Base-by-base conservation (phyloP, 2,329 filamentous ascomycete species). In the Thermomyces lanuginosus region DNA sequence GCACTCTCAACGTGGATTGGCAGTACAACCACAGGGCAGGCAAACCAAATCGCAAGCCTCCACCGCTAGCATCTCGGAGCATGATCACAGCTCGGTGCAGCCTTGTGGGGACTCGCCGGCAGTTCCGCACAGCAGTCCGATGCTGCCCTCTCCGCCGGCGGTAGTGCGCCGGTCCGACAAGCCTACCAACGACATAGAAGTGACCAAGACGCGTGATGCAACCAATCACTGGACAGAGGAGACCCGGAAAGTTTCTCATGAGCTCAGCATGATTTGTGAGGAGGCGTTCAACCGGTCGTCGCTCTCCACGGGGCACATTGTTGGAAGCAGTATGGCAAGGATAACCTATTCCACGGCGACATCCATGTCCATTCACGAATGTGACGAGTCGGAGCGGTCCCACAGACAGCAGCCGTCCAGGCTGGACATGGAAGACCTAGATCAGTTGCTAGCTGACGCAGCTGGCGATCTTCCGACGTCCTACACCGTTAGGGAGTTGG, bases 181-280 rank as follows among this genome's bases (percentile, higher is more conserved):
- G n/a, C n/a, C n/a, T n/a, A n/a, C n/a, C n/a, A n/a, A n/a, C n/a
- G n/a, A n/a, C n/a, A n/a, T n/a, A n/a, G 39, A 43, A 6, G 45
- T 40, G 21, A 38, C 38, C 26, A 46, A 61, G 46, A 22, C 60
- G 9, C 43, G 46, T 2, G 44, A 48, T 4, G 41, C 58, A 1
- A 61, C 55, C 29, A 58, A 65, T 20, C 58, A 61, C 24, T 75
- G 72, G 52, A 74, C 70, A 39, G 81, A 83, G 32, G 84, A 92
- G 46, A 68, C 89, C 28, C 67, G 81, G 5, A 76, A 86, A 40
- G 76, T 91, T 31, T 92, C 82, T 40, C 71, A 69, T 41, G 82
- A 82, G 41, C 73, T 93, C 34, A 81, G 82, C 26, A 81, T 82
- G 50, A 80, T 89, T 32, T 91, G 84, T 44, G 84, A 95, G 44